Percentiles rank a stretch among this genome's conserved stretches.
phyloP scores from a whole-genome alignment of 495 filamentous ascomycete genomes.

The Parmelia sp. region DNA sequence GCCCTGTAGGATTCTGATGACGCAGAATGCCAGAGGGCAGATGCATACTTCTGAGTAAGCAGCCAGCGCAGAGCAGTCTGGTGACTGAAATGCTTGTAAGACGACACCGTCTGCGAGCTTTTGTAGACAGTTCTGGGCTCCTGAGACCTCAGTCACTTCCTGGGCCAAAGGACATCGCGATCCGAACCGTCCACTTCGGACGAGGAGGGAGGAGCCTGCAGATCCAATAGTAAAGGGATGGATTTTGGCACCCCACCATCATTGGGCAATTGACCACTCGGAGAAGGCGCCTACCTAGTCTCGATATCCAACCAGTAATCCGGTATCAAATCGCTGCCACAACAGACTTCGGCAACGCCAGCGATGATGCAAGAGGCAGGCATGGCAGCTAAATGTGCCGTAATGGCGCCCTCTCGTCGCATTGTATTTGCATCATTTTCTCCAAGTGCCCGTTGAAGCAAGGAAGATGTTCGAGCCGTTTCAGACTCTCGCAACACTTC shows the following conservation, averaged over 20 bases:
- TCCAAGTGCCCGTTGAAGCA: neutral
- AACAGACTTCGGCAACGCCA: slow-evolving; percentile 3
- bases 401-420: slow-evolving; percentile 7
- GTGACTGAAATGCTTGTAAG: neutral
- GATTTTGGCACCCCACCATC: neutral
- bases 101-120: neutral
- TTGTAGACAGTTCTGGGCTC: neutral
- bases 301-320: slow-evolving; percentile 8
- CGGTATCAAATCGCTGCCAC: slow-evolving; percentile 5
- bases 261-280: neutral
- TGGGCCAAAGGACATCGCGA: neutral
- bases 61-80: slow-evolving; percentile 1
- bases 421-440: slow-evolving; percentile 5
- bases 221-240: neutral
- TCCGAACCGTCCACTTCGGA: slow-evolving; percentile 15
- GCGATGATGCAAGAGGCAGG: slow-evolving; percentile 20
- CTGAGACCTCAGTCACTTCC: neutral
- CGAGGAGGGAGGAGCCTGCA: slow-evolving; percentile 9
- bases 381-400: slow-evolving; percentile 11
- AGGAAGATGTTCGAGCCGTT: neutral
- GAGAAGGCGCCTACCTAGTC: neutral
- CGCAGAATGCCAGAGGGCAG: neutral
- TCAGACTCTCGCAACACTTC: neutral
- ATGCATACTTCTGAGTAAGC: slow-evolving; percentile 8
- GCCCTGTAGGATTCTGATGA: neutral